These are phyloP conservation scores for Ascochyta lentis DNA, from an alignment of 2,329 filamentous ascomycete genomes.

Conservation along the genomic window DNA sequence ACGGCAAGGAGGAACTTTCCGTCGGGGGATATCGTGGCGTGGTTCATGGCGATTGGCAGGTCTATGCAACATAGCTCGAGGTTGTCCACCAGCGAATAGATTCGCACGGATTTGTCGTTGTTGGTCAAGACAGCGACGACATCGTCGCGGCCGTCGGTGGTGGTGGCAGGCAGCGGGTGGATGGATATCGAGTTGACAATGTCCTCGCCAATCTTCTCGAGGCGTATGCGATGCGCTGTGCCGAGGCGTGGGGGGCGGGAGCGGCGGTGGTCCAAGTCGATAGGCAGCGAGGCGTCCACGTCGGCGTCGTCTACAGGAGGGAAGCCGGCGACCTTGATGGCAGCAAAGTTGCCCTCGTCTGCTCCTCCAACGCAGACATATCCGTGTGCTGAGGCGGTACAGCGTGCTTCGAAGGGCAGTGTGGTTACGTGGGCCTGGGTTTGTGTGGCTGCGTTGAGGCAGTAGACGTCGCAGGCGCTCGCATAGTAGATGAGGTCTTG, in stretches of 20 bases:
- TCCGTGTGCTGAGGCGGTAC: slow-evolving; percentile 82
- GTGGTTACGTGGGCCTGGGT: slow-evolving; percentile 76
- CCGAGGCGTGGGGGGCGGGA: slow-evolving; percentile 49
- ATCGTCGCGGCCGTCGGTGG: slow-evolving; percentile 57
- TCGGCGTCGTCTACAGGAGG: slow-evolving; percentile 53
- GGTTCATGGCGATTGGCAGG: slow-evolving; percentile 88
- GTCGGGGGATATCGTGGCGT: slow-evolving; percentile 91
- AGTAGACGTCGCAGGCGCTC: slow-evolving; percentile 67
- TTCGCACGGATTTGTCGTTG: slow-evolving; percentile 86
- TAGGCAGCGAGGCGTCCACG: slow-evolving; percentile 64
- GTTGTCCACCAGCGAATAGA: slow-evolving; percentile 77
- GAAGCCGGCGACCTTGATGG: slow-evolving; percentile 67
- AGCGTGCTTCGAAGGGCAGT: slow-evolving; percentile 74
- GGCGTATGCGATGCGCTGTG: slow-evolving; percentile 51
- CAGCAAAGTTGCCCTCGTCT: slow-evolving; percentile 84
- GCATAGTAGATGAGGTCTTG: slow-evolving; percentile 85
- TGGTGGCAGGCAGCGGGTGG: slow-evolving; percentile 57
- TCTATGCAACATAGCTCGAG: slow-evolving; percentile 73
- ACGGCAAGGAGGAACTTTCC: slow-evolving; percentile 81
- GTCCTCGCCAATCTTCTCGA: slow-evolving; percentile 66
- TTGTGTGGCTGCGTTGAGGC: slow-evolving; percentile 69
- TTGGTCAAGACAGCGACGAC: slow-evolving; percentile 81
- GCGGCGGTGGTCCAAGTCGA: slow-evolving; percentile 52
- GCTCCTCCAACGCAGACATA: slow-evolving; percentile 90
- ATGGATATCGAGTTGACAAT: slow-evolving; percentile 73